Percentiles rank a stretch among this genome's conserved stretches.
Evolutionary conservation across 148 eudicot genomes (phyloP).

Genomic region (Rhododendron williamsianum): DNA sequence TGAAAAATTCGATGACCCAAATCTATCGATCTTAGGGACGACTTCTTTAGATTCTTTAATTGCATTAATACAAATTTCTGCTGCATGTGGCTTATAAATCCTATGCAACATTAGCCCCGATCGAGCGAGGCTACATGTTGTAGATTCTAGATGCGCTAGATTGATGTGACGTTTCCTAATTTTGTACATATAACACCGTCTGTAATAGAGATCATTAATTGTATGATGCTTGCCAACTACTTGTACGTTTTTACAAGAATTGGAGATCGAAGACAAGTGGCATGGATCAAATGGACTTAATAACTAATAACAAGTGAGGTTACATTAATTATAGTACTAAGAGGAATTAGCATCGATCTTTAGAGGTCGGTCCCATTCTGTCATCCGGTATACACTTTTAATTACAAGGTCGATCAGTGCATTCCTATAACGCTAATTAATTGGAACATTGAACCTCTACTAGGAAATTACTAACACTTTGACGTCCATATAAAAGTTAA

Average conservation of each 20-base stretch:
- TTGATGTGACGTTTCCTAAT: too few relatives aligned
- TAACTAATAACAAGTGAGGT: background rate
- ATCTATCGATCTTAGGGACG: too few relatives aligned
- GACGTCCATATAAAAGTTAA: background rate
- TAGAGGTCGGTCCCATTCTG: background rate
- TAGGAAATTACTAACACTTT: background rate
- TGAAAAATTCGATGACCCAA: too few relatives aligned
- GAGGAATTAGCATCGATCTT: background rate
- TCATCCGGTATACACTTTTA: background rate
- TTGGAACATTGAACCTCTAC: background rate
- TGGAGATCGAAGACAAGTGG: background rate
- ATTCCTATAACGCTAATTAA: background rate
- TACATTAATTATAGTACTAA: background rate
- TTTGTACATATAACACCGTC: too few relatives aligned
- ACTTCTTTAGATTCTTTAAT: too few relatives aligned
- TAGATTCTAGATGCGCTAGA: too few relatives aligned
- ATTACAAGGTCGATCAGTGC: background rate
- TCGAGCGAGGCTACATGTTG: too few relatives aligned
- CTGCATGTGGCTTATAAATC: too few relatives aligned
- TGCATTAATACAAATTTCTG: too few relatives aligned
- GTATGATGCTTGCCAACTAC: background rate
- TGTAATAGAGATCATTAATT: background rate
- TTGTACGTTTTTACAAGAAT: background rate
- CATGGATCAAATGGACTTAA: background rate
- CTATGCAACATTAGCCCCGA: too few relatives aligned